Base-by-base conservation (phyloP, 352 stramenopile genomes). In the Phytopythium vexans region DNA sequence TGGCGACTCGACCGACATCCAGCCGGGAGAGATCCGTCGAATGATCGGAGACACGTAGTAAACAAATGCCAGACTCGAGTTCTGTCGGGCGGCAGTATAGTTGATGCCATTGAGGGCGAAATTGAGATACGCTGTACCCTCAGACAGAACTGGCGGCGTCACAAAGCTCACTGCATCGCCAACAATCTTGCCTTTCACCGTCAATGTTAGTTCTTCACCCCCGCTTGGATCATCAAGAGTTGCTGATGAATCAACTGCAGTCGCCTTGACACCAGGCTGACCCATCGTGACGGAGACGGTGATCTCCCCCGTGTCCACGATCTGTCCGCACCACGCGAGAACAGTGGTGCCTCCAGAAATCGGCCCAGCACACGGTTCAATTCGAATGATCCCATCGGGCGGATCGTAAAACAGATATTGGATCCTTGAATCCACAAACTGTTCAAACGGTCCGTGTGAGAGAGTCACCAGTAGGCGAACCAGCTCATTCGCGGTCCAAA, bases 71-170 rank as follows among this genome's bases (percentile, higher is more conserved):
- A 90, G 70, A 3, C 60, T 69, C 3, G 39, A 68, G 12, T 60
- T 60, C 4, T 69, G 61, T 32, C 80, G 77, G 1, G 66, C 49
- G 0, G 63, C 82, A 6, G 75, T 90, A 56, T 88, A 89, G 58
- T 88, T 82, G 41, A 90, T 90, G 0, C 77, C 80, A n/a, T 90
- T 87, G 36, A 90, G 57, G 0, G 76, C 77, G 49, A 90, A 87
- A 46, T 80, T 86, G 32, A 90, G 41, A 33, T 75, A 69, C 1
- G 75, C 80, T 0, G 72, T 57, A 12, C 75, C 80, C 3, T 67
- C 60, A 3, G 49, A 54, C 3, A 52, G 56, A 6, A 88, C 78
- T 10, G 62, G 9, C 2, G 80, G 80, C 0, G 69, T 60, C 8
- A 72, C 41, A 47, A 90, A 90, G 2, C 61, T 58, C 16, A 90